Base-by-base conservation (phyloP, 2,329 filamentous ascomycete species). In the Metarhizium robertsii region DNA sequence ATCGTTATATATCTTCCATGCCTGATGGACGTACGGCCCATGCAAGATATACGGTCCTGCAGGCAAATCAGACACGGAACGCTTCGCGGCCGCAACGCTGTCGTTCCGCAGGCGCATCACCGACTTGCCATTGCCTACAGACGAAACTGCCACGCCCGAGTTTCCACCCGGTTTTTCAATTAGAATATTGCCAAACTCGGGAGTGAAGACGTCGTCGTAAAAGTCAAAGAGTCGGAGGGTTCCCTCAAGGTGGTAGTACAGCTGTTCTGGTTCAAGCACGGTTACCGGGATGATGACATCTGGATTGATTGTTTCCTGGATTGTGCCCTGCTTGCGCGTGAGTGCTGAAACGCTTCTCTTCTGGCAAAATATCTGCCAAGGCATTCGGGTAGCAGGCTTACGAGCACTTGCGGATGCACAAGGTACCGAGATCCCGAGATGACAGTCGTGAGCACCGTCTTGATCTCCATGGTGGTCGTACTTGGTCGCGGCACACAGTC, bases 31-130 rank as follows among this genome's bases (percentile, higher is more conserved):
- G 11, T 74, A 72, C 2, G 70, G 71, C 0, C 72, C 72, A 45
- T 73, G 67, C 1, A 74, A 60, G 29, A 74, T 72, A 54, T 74
- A 74, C 2, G 72, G 72, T 0, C 72, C 72, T 1, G 72, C 73
- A 0, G 72, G 70, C 25, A 74, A 55, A 7, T 66, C 56, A 0
- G 55, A 55, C 0, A 65, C 13, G 4, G 59, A 57, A 20, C 54
- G 55, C 18, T 61, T 51, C 32, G 56, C 48, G 7, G 58, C 43
- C 10, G 55, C 42, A 2, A 59, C 58, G n/a, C 64, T 54, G 11
- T 64, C 62, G 29, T 69, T 64, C 34, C 52, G 53, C 18, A 52
- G 48, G 6, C 53, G 53, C 46, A 56, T 36, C 14, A 56, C 45
- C 7, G 52, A 50, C 36, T 50, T 54, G 40, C 20, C 54, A 14